Base-by-base conservation (phyloP, 2,329 filamentous ascomycete species). In the Zymoseptoria passerinii region DNA sequence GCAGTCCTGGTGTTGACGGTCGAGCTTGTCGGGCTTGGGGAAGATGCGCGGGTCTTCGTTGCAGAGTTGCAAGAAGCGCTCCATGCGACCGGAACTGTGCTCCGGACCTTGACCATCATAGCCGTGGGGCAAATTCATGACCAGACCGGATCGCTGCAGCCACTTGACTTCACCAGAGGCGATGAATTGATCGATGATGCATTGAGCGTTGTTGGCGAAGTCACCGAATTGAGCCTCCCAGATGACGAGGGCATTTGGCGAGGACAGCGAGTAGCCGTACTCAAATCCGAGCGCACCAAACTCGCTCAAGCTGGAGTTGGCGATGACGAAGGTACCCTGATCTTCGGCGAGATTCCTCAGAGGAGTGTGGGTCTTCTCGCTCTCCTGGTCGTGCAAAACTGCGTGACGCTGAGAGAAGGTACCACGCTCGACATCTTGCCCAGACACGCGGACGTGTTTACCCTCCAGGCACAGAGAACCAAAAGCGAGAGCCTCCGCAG, bases 211-310 rank as follows among this genome's bases (percentile, higher is more conserved):
- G 83, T 99, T 99, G 81, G 94, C 94, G 71, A 99, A 99, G 77
- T 99, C 94, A 81, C 94, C 94, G 71, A 99, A 99, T 77, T 99
- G 94, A 44, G 94, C 94, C 79, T 99, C 94, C 94, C 94, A 99
- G 86, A 99, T 95, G 68, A 99, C 92, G 27, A 99, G 84, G 44
- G 94, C 92, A 73, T 96, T 95, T 58, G 94, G 94, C 28, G 94
- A 97, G 28, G 92, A 95, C 61, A 99, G 80, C 2, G 94, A 99
- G 81, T 99, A 99, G 61, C 94, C 94, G 71, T 99, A 99, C 77
- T 99, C 94, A 74, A 99, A 99, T 56, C 94, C 94, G 62, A 99
- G 89, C 61, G 80, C 81, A 74, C 85, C 85, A 65, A 83, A 88
- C 73, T 88, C 85, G 67, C 83, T 86, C 65, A 88, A 82, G 10